Base-by-base conservation (phyloP, 148 eudicot genomes). In the Vaccinium vitisidaea region DNA sequence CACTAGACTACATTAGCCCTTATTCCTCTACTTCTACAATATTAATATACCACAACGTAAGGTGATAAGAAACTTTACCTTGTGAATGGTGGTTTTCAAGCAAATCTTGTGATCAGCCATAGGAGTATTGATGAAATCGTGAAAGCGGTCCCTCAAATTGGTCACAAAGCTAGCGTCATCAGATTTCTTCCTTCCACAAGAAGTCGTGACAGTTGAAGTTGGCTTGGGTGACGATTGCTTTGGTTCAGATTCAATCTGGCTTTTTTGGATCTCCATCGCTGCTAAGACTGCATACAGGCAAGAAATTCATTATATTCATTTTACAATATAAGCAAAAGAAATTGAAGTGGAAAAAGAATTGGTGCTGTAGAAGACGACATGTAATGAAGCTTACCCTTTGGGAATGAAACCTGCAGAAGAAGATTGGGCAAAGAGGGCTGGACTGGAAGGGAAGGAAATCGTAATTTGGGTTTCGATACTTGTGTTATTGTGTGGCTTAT, bases 51-150 rank as follows among this genome's bases (percentile, higher is more conserved):
- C 6, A 43, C 46, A 74, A 39, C 81, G 55, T 8, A 50, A 23
- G 23, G 39, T 59, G 70, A 48, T 16, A 23, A 46, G n/a, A 59
- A 58, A 58, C 23, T 15, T 67, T 67, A 49, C 49, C 79, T 48
- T 71, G 67, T 69, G 56, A 83, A 27, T 3, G 12, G 79, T 73
- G 1, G 23, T 54, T 80, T 80, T 80, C n/a, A 32, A 56, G 82
- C 82, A 80, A 80, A n/a, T 49, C 82, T 27, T 80, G 82, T 80
- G 82, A 52, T 80, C 49, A 14, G 59, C 69, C 82, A 80, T 16
- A 16, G 82, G 82, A 27, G 46, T 18, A 30, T 16, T n/a, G 69
- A 80, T 54, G 39, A 80, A 80, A 25, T 80, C 82, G 19, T 30
- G 69, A 27, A 56, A 11, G 69, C 21, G 48, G 32, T 80, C 82